These are phyloP conservation scores for Neofusicoccum parvum DNA, from an alignment of 2,329 filamentous ascomycete genomes.

Conservation along the genomic window DNA sequence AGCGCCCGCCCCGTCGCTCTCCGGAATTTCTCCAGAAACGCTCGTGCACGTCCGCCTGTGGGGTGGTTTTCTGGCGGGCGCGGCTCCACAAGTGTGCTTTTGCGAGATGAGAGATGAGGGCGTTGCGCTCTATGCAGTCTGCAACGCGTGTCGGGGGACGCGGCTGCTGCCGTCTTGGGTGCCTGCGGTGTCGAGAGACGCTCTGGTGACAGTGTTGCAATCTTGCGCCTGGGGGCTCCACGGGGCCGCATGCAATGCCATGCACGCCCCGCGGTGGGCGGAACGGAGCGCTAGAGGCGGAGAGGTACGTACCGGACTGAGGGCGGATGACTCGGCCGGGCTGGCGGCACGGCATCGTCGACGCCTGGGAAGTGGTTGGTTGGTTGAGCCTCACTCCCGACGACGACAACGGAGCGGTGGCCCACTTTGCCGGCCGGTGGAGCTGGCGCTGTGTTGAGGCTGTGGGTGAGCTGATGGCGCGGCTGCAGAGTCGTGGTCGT, in stretches of 20 bases:
- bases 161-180: not conserved
- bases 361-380: not conserved
- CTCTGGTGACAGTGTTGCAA: constrained; percentile 9
- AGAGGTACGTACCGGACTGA: too few relatives aligned
- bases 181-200: not conserved
- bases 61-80: not conserved
- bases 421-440: not conserved
- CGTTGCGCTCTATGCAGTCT: not conserved
- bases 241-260: not conserved
- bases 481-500: too few relatives aligned
- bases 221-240: too few relatives aligned
- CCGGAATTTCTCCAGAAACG: constrained; percentile 12
- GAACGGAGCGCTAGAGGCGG: not conserved
- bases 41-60: not conserved
- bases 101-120: not conserved
- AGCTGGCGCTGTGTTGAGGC: not conserved
- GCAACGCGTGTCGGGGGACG: not conserved
- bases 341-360: not conserved
- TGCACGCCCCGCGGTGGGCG: not conserved
- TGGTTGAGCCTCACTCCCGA: not conserved
- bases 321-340: not conserved
- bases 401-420: not conserved
- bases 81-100: not conserved
- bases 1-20: not conserved
- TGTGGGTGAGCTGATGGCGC: not conserved